Evolutionary conservation across 2,329 filamentous ascomycete genomes (phyloP).

Genomic region (Botryosphaeria agaves): DNA sequence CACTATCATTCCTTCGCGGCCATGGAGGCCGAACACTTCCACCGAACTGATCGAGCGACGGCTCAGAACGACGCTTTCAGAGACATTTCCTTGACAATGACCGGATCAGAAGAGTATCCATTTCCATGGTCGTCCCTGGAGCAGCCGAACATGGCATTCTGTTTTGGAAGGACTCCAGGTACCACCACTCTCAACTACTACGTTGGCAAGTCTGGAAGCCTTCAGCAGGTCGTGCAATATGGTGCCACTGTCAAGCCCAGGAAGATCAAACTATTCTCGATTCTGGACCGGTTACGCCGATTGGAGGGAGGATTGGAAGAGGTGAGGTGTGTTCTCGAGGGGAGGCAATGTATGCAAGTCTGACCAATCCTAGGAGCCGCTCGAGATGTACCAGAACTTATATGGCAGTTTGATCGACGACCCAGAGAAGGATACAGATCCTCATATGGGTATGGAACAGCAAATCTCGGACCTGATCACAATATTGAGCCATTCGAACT

Average conservation of each 20-base stretch:
- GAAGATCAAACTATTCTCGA: slow-evolving; percentile 36
- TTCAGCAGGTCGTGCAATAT: slow-evolving; percentile 38
- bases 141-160: slow-evolving; percentile 54
- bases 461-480: slow-evolving; percentile 58
- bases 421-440: slow-evolving; percentile 41
- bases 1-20: slow-evolving; percentile 22
- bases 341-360: slow-evolving; percentile 38
- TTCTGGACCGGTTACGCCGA: slow-evolving; percentile 23
- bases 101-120: slow-evolving; percentile 14
- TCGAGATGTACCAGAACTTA: slow-evolving; percentile 35
- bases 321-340: slow-evolving; percentile 28
- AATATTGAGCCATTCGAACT: slow-evolving; percentile 48
- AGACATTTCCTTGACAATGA: slow-evolving; percentile 20
- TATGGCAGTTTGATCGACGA: slow-evolving; percentile 52
- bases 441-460: slow-evolving; percentile 45
- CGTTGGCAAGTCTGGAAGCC: slow-evolving; percentile 39
- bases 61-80: slow-evolving; percentile 18
- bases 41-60: slow-evolving; percentile 18
- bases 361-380: slow-evolving; percentile 27
- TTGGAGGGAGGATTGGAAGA: slow-evolving; percentile 23
- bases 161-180: slow-evolving; percentile 47
- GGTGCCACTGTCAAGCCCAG: slow-evolving; percentile 43
- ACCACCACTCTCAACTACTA: slow-evolving; percentile 59
- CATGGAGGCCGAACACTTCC: slow-evolving; percentile 19
- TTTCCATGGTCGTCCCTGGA: slow-evolving; percentile 55